Base-by-base conservation (phyloP, 208 protist species). In the Trypanosomatidae sp. region DNA sequence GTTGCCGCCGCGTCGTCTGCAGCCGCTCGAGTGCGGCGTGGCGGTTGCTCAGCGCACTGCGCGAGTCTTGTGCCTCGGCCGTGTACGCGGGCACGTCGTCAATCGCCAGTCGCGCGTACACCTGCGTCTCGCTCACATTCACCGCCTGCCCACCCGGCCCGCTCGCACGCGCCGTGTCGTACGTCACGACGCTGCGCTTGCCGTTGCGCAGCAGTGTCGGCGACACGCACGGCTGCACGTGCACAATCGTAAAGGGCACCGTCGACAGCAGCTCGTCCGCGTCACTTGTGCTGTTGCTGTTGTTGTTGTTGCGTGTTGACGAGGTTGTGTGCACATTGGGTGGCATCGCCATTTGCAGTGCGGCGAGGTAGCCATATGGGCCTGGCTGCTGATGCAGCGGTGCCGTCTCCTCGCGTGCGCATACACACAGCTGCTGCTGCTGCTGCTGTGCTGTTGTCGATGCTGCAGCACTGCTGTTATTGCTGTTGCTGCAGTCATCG, bases 111-210 rank as follows among this genome's bases (percentile, higher is more conserved):
- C 73, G 75, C n/a, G 80, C 81, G 32, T 73, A 78, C 16, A 94
- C 66, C 48, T 92, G 87, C 10, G 82, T 94, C 59, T 94, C 82
- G 0, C 76, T 61, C 1, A 92, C 82, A 42, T 94, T 94, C 2
- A 65, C 68, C 3, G 87, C 82, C 56, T 94, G 87, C 25, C 87
- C 87, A 21, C 87, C 87, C 0, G 87, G 87, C 10, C 81, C 81
- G 50, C 79, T 87, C 23, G 80, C 62, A 10, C 82, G 75, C 10
- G 79, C 76, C 22, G 77, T 83, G 6, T 92, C 82, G 64, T 76
- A 90, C 2, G 53, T 44, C 22, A 88, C 56, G 4, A 6, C 33
- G 28, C 53, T 49, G 33, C 85, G 80, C 6, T 61, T 22, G 1
- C 24, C 2, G 43, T 93, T 90, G 10, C 41, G 24, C 20, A 81